Evolutionary conservation across 306 rosid species (phyloP).

Genomic region (Malus domestica): ASM211411v1 NC_041794.1:17149001-17149500

Average conservation of each 20-base stretch:
- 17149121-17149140: slow-evolving; percentile 90
- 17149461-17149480: slow-evolving; percentile 84
- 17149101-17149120: slow-evolving; percentile 98
- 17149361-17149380: slow-evolving; percentile 24
- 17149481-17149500: slow-evolving; percentile 95
- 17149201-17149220: slow-evolving; percentile 8
- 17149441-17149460: slow-evolving; percentile 85
- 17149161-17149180: slow-evolving; percentile 93
- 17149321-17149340: slow-evolving; percentile 7
- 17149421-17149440: slow-evolving; percentile 98
- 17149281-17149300: neutral
- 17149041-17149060: neutral
- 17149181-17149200: slow-evolving; percentile 93
- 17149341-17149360: slow-evolving; percentile 3
- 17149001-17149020: too few relatives aligned
- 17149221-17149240: slow-evolving; percentile 2
- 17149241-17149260: neutral
- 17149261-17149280: slow-evolving; percentile 2
- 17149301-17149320: neutral
- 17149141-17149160: slow-evolving; percentile 97
- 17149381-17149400: slow-evolving; percentile 86
- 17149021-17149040: neutral
- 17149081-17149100: slow-evolving; percentile 26
- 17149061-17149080: slow-evolving; percentile 12
- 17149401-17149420: slow-evolving; percentile 91